Evolutionary conservation across 768 basidiomycete genomes (phyloP), one percentile per base, ranked within the genome.

Genomic region (Steccherinum ochraceum): DNA sequence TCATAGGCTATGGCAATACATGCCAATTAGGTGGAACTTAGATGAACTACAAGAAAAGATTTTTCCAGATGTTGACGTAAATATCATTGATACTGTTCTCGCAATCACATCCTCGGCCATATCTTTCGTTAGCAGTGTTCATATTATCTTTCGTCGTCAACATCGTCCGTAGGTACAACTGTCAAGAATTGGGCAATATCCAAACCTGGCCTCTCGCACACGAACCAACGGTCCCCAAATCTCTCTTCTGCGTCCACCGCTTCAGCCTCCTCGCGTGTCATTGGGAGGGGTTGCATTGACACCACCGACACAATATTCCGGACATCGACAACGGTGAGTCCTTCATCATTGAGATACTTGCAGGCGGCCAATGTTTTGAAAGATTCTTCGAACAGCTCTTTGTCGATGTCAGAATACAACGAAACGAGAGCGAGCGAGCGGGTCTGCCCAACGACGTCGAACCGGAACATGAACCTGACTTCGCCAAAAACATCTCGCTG

Each of bases 401-500:
- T 52, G 42, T 58, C 40, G 2, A 40, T 43, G 10, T 12, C 39
- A 1, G 39, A 46, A 43, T 48, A 56, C 4, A 48, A 7, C 2
- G 49, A 48, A 3, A 58, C 49, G 16, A 58, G n/a, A 3, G 54
- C 54, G 12, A 53, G 41, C 1, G 46, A 24, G 1, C 19, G 40
- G 3, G 13, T 19, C 21, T 40, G 43, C 2, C 24, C 30, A 7
- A 39, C 19, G 21, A 47, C 45, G 4, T n/a, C 13, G 19, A 57
- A 25, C 24, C 27, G 24, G 12, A 56, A 56, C 24, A 30, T 62
- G 26, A 56, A 56, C 20, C 46, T 49, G 3, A 60, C 58, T 40
- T 60, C 58, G 2, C 21, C 58, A 43, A 55, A 46, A 3, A n/a
- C n/a, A n/a, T n/a, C n/a, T n/a, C 41, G 19, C 5, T 49, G 43